phyloP scores from a whole-genome alignment of 495 filamentous ascomycete species.

The Penicillium daleae region DNA sequence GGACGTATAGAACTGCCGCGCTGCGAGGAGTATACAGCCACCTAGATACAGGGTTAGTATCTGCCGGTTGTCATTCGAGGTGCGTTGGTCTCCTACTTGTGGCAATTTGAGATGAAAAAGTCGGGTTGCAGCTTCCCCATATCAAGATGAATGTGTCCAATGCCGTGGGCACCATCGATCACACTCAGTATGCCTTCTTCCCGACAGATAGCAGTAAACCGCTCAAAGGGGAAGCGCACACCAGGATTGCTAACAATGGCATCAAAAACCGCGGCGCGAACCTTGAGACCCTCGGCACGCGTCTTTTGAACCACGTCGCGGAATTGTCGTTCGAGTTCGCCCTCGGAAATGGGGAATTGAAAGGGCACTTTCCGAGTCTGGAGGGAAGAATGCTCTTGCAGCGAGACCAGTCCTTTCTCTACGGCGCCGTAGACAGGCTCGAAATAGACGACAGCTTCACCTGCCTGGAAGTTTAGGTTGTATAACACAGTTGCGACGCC shows the following conservation, averaged over 20 bases:
- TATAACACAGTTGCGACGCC: constrained; percentile 80
- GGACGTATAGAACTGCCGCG: constrained; percentile 80
- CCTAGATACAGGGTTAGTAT: constrained; percentile 34
- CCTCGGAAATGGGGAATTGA: constrained; percentile 63
- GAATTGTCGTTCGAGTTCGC: constrained; percentile 59
- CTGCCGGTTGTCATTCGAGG: background rate
- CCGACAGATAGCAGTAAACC: constrained; percentile 62
- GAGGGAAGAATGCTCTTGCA: constrained; percentile 61
- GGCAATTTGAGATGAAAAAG: constrained; percentile 82
- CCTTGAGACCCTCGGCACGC: constrained; percentile 47
- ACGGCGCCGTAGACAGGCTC: constrained; percentile 77
- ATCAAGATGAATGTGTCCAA: constrained; percentile 76
- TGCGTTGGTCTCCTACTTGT: constrained; percentile 62
- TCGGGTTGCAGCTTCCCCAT: constrained; percentile 69
- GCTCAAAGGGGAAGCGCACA: constrained; percentile 76
- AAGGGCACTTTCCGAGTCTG: constrained; percentile 45
- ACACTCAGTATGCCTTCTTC: constrained; percentile 63
- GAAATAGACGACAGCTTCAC: constrained; percentile 70
- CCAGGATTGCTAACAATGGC: constrained; percentile 76
- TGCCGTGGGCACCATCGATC: constrained; percentile 82
- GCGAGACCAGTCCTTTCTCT: constrained; percentile 68
- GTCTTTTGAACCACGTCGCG: constrained; percentile 47
- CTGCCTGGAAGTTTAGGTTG: constrained; percentile 62
- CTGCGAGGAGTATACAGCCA: constrained; percentile 88
- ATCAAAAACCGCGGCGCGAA: constrained; percentile 75